phyloP scores from a whole-genome alignment of 106 monocot species.

The Amphibolis antarctica region DNA sequence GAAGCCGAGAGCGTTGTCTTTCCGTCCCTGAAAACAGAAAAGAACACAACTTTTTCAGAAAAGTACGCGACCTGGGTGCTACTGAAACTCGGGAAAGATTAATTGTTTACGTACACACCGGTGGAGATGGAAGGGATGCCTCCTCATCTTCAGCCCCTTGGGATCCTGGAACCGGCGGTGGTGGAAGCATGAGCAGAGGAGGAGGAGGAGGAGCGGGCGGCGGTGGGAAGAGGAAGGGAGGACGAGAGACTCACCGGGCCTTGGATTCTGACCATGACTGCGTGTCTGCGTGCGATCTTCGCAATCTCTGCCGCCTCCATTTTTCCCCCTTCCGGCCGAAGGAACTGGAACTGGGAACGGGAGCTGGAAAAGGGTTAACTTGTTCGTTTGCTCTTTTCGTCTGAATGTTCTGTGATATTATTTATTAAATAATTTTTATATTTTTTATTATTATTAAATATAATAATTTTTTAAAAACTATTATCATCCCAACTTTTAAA shows the following conservation, averaged over 20 bases:
- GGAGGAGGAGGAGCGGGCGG: background rate
- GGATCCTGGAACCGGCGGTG: constrained; percentile 46
- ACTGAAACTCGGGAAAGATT: background rate
- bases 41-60: background rate
- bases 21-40: constrained; percentile 44
- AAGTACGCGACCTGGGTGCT: background rate
- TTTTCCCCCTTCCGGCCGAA: background rate
- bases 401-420: too few species aligned
- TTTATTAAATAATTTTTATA: too few species aligned
- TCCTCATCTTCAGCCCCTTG: constrained; percentile 70
- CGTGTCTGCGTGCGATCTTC: constrained; percentile 40
- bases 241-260: constrained; percentile 52
- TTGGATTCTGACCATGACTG: constrained; percentile 62
- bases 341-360: background rate
- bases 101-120: constrained; percentile 31
- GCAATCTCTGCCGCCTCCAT: constrained; percentile 55
- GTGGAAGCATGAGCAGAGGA: background rate
- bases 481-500: too few species aligned
- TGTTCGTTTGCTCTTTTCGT: too few species aligned
- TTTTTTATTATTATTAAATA: too few species aligned
- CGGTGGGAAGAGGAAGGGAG: background rate
- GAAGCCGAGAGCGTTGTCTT: constrained; percentile 69
- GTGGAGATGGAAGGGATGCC: constrained; percentile 69
- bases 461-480: too few species aligned
- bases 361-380: too few species aligned